Conservation (phyloP, 2,329 filamentous ascomycete genomes). For the Penicillium sp. region DNA sequence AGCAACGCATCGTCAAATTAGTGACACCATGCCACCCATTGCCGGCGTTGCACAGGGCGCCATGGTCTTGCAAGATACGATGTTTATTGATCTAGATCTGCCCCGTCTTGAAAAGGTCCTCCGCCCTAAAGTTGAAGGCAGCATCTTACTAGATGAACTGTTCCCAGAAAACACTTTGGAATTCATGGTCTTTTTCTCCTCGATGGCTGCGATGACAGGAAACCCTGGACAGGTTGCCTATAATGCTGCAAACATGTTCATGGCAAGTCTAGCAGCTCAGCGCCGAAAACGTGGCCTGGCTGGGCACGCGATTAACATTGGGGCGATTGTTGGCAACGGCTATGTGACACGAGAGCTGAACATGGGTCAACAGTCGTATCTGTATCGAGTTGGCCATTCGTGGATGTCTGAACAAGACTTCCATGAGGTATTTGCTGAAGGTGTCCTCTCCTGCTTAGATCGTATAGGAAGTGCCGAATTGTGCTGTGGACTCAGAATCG, state of each 20-base stretch:
- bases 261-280: slow-evolving; percentile 31
- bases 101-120: slow-evolving; percentile 32
- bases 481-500: slow-evolving; percentile 24
- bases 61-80: slow-evolving; percentile 30
- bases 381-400: slow-evolving; percentile 23
- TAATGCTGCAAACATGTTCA: slow-evolving; percentile 41
- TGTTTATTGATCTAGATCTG: slow-evolving; percentile 32
- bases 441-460: slow-evolving; percentile 25
- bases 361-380: slow-evolving; percentile 24
- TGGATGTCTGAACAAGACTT: slow-evolving; percentile 35
- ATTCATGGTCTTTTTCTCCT: slow-evolving; percentile 48
- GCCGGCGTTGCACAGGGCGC: slow-evolving; percentile 40
- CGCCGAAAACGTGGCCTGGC: slow-evolving; percentile 18
- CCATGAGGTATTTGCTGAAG: slow-evolving; percentile 34
- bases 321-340: slow-evolving; percentile 20
- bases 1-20: slow-evolving; percentile 25
- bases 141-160: slow-evolving; percentile 20
- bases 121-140: slow-evolving; percentile 35
- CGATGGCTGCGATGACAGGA: slow-evolving; percentile 37
- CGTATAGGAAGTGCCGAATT: slow-evolving; percentile 10
- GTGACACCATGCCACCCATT: slow-evolving; percentile 34
- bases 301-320: slow-evolving; percentile 23
- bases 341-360: slow-evolving; percentile 22
- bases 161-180: slow-evolving; percentile 36
- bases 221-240: slow-evolving; percentile 38